Evolutionary conservation across 75 land plant genomes (phyloP).

Genomic region (Pinus taeda): DNA sequence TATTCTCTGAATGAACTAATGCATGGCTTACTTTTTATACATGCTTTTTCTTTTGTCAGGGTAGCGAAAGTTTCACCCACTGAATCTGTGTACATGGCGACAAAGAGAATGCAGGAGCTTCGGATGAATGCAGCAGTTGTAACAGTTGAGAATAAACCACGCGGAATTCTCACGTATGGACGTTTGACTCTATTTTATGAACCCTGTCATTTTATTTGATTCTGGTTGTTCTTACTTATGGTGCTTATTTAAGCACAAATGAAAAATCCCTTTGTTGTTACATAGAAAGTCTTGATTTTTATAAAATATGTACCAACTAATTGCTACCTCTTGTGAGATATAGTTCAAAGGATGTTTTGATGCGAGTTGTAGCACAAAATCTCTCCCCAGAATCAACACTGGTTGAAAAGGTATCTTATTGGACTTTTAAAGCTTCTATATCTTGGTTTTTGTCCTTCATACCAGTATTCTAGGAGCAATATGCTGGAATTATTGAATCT

Average conservation of each 20-base stretch:
- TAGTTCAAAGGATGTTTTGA: conserved; percentile 91
- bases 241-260: no score
- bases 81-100: conserved; percentile 71
- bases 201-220: background rate
- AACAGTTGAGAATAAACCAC: conserved; percentile 68
- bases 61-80: conserved; percentile 65
- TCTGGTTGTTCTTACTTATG: no score
- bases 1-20: background rate
- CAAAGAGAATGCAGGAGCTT: conserved; percentile 85
- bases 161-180: conserved; percentile 83
- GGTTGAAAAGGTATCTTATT: conserved; percentile 69
- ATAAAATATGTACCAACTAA: background rate
- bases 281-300: background rate
- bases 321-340: conserved; percentile 1
- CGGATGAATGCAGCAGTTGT: conserved; percentile 73
- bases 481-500: no score
- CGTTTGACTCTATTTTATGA: conserved; percentile 4
- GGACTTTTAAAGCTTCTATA: no score
- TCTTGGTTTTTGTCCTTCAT: no score
- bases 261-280: no score
- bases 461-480: no score
- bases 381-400: conserved; percentile 73
- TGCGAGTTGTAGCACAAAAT: conserved; percentile 81
- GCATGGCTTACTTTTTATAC: background rate
- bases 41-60: conserved; percentile 34